A percentile compares a stretch with the other conserved stretches of the same genome.
Conservation (phyloP, 78 protist species). For the Dictyostelium discoideum region dicty_2.7 NC_007089.4:1903501-1904000, state of each 20-base stretch:
- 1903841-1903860: slow-evolving; percentile 82
- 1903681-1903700: slow-evolving; percentile 85
- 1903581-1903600: slow-evolving; percentile 72
- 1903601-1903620: slow-evolving; percentile 83
- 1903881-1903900: slow-evolving; percentile 83
- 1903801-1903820: slow-evolving; percentile 55
- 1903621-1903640: slow-evolving; percentile 90
- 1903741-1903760: slow-evolving; percentile 88
- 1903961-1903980: slow-evolving; percentile 16
- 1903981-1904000: not conserved
- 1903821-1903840: slow-evolving; percentile 86
- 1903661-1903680: slow-evolving; percentile 88
- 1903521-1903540: slow-evolving; percentile 81
- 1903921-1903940: slow-evolving; percentile 75
- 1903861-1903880: slow-evolving; percentile 74
- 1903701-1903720: slow-evolving; percentile 90
- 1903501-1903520: slow-evolving; percentile 48
- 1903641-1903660: slow-evolving; percentile 90
- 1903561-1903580: slow-evolving; percentile 71
- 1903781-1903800: slow-evolving; percentile 33
- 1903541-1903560: slow-evolving; percentile 82
- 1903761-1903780: slow-evolving; percentile 75
- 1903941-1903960: slow-evolving; percentile 77
- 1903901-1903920: slow-evolving; percentile 88
- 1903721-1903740: slow-evolving; percentile 86